A percentile compares a stretch with the other conserved stretches of the same genome.
Conservation (phyloP, 2,329 filamentous ascomycete genomes). For the Talaromyces verruculosus region DNA sequence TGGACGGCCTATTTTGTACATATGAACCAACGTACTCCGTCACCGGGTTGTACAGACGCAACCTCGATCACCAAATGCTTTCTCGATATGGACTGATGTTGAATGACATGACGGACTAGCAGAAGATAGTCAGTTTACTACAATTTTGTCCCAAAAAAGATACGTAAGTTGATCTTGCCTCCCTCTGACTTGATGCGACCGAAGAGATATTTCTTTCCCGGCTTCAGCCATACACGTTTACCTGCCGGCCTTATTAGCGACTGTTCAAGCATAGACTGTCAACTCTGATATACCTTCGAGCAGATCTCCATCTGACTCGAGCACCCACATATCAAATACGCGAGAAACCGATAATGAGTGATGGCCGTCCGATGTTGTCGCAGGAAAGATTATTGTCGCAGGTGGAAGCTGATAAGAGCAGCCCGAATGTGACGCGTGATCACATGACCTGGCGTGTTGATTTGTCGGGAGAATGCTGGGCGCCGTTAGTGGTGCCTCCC, state of each 20-base stretch:
- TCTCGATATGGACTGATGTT: slow-evolving; percentile 80
- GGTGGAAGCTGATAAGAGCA: slow-evolving; percentile 4
- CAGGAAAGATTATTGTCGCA: neutral
- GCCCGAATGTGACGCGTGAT: slow-evolving; percentile 31
- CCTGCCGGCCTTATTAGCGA: slow-evolving; percentile 44
- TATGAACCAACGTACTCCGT: slow-evolving; percentile 57
- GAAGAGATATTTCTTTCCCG: slow-evolving; percentile 81
- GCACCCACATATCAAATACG: slow-evolving; percentile 59
- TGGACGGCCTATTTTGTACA: neutral
- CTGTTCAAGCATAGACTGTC: neutral
- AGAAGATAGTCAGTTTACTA: neutral
- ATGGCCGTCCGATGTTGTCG: neutral
- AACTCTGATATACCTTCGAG: slow-evolving; percentile 38
- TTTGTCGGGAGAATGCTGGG: neutral
- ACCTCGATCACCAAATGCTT: slow-evolving; percentile 82
- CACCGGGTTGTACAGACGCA: slow-evolving; percentile 61
- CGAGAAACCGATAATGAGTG: neutral
- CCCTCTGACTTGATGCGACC: slow-evolving; percentile 70
- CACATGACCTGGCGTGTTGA: slow-evolving; percentile 37
- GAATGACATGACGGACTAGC: slow-evolving; percentile 67
- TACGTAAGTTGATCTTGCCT: slow-evolving; percentile 42
- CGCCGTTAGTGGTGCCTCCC: neutral
- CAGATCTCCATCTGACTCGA: slow-evolving; percentile 55
- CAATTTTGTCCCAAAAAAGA: too few species aligned
- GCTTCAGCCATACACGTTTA: slow-evolving; percentile 78